Conservation (phyloP, 805 yeast genomes). For the Candida ulmi region DNA sequence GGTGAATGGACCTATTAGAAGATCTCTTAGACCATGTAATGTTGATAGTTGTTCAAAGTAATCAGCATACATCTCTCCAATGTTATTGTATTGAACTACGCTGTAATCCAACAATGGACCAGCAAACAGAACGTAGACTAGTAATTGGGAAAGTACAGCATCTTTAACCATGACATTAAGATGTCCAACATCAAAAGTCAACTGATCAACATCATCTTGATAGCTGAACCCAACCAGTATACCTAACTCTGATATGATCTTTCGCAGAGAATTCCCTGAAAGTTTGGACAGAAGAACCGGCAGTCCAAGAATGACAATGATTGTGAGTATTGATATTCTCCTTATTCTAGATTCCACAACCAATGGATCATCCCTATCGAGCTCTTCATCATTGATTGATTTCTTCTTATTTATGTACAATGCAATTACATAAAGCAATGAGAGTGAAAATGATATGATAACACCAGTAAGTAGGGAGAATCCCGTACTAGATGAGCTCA, state of each 20-base stretch:
- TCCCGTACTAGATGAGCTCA: not conserved
- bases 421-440: constrained; percentile 41
- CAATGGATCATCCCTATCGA: constrained; percentile 35
- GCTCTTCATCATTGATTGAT: constrained; percentile 12
- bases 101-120: constrained; percentile 41
- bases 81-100: constrained; percentile 15
- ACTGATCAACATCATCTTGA: constrained; percentile 1
- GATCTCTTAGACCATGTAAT: constrained; percentile 46
- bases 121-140: constrained; percentile 36
- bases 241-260: constrained; percentile 24
- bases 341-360: constrained; percentile 38
- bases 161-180: constrained; percentile 12
- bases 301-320: not conserved
- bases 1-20: constrained; percentile 66
- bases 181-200: constrained; percentile 1
- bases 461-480: constrained; percentile 11
- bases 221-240: constrained; percentile 30
- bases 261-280: constrained; percentile 2
- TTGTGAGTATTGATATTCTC: constrained; percentile 25
- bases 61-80: constrained; percentile 11
- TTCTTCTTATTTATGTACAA: constrained; percentile 26
- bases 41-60: constrained; percentile 20
- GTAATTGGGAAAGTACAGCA: constrained; percentile 15
- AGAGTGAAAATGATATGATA: constrained; percentile 27
- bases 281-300: constrained; percentile 9